phyloP scores from a whole-genome alignment of 768 basidiomycete genomes.

The Candolleomyces efflorescens region DNA sequence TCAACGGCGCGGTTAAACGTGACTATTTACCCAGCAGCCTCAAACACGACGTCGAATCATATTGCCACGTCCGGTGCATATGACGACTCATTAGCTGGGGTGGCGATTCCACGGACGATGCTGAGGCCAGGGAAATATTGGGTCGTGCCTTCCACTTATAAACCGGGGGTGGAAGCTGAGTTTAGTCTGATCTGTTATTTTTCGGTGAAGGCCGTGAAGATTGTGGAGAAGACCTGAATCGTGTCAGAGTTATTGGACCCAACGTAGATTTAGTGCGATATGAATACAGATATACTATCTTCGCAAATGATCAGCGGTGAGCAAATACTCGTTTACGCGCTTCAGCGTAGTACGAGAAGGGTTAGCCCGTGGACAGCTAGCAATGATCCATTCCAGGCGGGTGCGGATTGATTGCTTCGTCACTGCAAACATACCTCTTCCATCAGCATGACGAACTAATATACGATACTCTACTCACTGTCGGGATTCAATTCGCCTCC shows the following conservation, averaged over 20 bases:
- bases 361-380: constrained; percentile 70
- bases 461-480: not conserved
- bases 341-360: constrained; percentile 76
- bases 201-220: constrained; percentile 27
- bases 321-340: constrained; percentile 32
- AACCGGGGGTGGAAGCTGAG: constrained; percentile 47
- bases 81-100: constrained; percentile 70
- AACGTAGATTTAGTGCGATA: too few relatives aligned
- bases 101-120: constrained; percentile 48
- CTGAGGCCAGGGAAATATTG: constrained; percentile 65
- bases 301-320: constrained; percentile 8
- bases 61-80: constrained; percentile 78
- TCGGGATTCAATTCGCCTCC: not conserved
- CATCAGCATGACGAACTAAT: not conserved
- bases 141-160: constrained; percentile 70
- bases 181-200: constrained; percentile 66
- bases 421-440: not conserved
- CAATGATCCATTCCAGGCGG: constrained; percentile 84
- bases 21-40: constrained; percentile 44
- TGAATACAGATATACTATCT: too few relatives aligned
- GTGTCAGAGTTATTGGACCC: too few relatives aligned
- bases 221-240: constrained; percentile 7
- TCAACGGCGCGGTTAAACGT: constrained; percentile 53
- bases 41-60: constrained; percentile 26
- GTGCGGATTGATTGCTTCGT: constrained; percentile 63